These are phyloP conservation scores for Endocarpon pusillum DNA, from an alignment of 495 filamentous ascomycete species.

Conservation along the genomic window DNA sequence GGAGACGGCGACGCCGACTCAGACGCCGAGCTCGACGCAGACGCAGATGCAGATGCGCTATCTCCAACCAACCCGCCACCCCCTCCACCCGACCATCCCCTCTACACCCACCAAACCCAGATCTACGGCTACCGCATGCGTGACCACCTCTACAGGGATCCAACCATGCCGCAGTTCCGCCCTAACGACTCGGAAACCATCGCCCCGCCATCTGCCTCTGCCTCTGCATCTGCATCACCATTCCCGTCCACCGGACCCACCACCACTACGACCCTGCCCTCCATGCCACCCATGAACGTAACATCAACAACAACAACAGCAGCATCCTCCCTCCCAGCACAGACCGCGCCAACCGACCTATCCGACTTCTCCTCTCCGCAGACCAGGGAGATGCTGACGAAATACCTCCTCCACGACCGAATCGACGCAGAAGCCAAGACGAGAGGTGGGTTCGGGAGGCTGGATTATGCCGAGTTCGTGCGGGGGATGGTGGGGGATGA, in stretches of 20 bases:
- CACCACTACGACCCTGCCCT: conserved; percentile 18
- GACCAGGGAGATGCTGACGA: conserved; percentile 1
- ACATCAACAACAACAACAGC: conserved; percentile 20
- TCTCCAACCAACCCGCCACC: conserved; percentile 5
- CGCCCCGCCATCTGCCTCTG: conserved; percentile 5
- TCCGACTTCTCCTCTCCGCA: conserved; percentile 1
- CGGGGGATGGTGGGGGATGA: conserved; percentile 4
- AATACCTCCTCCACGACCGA: conserved; percentile 6
- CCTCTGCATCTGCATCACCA: conserved; percentile 5
- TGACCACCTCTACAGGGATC: conserved; percentile 29
- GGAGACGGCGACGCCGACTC: conserved; percentile 7
- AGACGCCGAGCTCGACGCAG: conserved; percentile 4
- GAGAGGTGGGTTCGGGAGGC: conserved; percentile 12
- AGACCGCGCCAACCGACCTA: conserved; percentile 22
- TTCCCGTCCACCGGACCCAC: conserved; percentile 5
- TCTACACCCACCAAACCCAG: background rate
- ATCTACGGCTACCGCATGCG: background rate
- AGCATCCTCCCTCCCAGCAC: conserved; percentile 20
- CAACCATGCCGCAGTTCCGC: conserved; percentile 55
- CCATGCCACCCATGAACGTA: conserved; percentile 20
- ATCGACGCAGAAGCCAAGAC: conserved; percentile 21
- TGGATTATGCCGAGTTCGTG: conserved; percentile 7
- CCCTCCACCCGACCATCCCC: conserved; percentile 9
- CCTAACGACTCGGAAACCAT: conserved; percentile 25
- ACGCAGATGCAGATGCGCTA: background rate